Percentiles rank a stretch among this genome's conserved stretches.
phyloP scores from a whole-genome alignment of 2,329 filamentous ascomycete genomes.

The Botryosphaeria dothidea region DNA sequence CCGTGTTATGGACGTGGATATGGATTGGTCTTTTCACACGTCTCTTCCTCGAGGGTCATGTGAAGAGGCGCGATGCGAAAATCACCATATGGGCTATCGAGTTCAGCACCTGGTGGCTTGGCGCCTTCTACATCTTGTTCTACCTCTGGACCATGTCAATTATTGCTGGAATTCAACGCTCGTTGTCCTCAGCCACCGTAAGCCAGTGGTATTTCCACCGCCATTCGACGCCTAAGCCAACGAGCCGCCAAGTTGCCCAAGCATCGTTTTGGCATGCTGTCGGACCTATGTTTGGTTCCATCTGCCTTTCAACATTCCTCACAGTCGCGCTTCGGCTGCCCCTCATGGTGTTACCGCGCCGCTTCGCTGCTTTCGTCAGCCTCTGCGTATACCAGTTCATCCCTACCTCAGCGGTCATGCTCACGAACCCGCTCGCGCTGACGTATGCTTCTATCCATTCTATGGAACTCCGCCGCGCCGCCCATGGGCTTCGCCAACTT shows the following conservation, averaged over 20 bases:
- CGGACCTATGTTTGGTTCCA: constrained; percentile 87
- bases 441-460: constrained; percentile 95
- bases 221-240: constrained; percentile 73
- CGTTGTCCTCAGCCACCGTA: constrained; percentile 90
- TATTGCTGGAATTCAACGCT: constrained; percentile 83
- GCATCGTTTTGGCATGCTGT: constrained; percentile 80
- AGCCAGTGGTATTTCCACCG: constrained; percentile 99
- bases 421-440: constrained; percentile 88
- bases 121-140: constrained; percentile 86
- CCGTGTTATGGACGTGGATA: constrained; percentile 89
- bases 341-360: constrained; percentile 76
- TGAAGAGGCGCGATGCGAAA: constrained; percentile 53
- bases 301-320: constrained; percentile 83
- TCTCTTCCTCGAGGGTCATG: constrained; percentile 89
- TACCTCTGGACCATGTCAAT: constrained; percentile 94
- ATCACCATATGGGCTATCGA: constrained; percentile 74
- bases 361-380: constrained; percentile 68
- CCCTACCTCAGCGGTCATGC: constrained; percentile 78
- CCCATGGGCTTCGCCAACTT: constrained; percentile 78
- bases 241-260: constrained; percentile 76
- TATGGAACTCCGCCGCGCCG: constrained; percentile 74
- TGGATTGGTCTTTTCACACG: constrained; percentile 97
- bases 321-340: constrained; percentile 81
- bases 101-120: constrained; percentile 90
- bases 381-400: constrained; percentile 77